Evolutionary conservation across 768 basidiomycete genomes (phyloP).

Genomic region (Astraeus odoratus): DNA sequence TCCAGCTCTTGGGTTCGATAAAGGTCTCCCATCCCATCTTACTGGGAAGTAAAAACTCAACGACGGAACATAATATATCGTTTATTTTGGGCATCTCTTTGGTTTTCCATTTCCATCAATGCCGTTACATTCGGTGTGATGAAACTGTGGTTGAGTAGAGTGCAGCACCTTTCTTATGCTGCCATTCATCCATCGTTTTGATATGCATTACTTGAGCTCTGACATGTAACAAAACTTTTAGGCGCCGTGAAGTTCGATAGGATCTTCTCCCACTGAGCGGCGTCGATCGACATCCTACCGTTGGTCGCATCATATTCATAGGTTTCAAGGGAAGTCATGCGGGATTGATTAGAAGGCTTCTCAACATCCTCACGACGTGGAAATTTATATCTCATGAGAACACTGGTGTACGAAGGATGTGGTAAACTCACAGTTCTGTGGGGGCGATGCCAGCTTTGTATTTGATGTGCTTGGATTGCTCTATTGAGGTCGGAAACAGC

Average conservation of each 20-base stretch:
- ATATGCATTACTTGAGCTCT: conserved; percentile 93
- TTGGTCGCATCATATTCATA: conserved; percentile 55
- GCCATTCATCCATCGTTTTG: conserved; percentile 91
- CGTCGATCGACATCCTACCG: conserved; percentile 49
- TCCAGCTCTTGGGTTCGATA: conserved; percentile 71
- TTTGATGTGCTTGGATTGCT: conserved; percentile 60
- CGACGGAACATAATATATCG: conserved; percentile 52
- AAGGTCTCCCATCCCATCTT: conserved; percentile 47
- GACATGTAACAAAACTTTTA: conserved; percentile 58
- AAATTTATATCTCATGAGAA: conserved; percentile 46
- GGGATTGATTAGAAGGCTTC: conserved; percentile 61
- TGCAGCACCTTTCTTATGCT: conserved; percentile 80
- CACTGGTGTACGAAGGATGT: neutral
- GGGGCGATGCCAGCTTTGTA: conserved; percentile 81
- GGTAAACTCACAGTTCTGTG: conserved; percentile 72
- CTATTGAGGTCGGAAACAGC: conserved; percentile 57
- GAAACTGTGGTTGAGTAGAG: conserved; percentile 53
- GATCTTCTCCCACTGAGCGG: conserved; percentile 61
- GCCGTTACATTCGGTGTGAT: conserved; percentile 37
- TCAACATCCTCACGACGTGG: conserved; percentile 92
- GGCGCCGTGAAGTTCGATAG: conserved; percentile 92
- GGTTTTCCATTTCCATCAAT: conserved; percentile 29
- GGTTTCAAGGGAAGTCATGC: conserved; percentile 57
- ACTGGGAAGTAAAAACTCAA: conserved; percentile 64
- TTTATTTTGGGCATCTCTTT: conserved; percentile 23